phyloP scores from a whole-genome alignment of 2,329 filamentous ascomycete genomes.

The Periconia digitata region DNA sequence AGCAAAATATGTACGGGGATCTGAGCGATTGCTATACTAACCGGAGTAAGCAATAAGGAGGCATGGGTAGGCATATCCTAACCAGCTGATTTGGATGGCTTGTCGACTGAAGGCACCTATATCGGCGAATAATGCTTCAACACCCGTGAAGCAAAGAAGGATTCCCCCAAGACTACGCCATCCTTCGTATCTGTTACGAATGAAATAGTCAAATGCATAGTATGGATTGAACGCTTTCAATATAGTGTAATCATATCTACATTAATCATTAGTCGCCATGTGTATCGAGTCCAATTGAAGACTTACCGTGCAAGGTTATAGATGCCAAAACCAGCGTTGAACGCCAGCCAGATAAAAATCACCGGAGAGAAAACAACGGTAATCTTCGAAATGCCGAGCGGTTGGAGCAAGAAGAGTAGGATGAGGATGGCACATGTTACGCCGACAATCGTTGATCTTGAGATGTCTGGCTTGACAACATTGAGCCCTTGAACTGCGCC shows the following conservation, averaged over 20 bases:
- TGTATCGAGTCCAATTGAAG: neutral
- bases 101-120: slow-evolving; percentile 70
- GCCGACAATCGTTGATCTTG: slow-evolving; percentile 61
- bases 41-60: slow-evolving; percentile 67
- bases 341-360: slow-evolving; percentile 66
- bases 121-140: slow-evolving; percentile 79
- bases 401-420: slow-evolving; percentile 65
- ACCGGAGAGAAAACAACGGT: slow-evolving; percentile 66
- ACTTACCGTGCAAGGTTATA: slow-evolving; percentile 48
- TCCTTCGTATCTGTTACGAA: slow-evolving; percentile 60
- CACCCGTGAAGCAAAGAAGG: slow-evolving; percentile 71
- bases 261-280: slow-evolving; percentile 8
- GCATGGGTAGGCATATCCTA: slow-evolving; percentile 68
- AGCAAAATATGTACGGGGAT: too few species aligned
- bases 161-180: slow-evolving; percentile 72
- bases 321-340: slow-evolving; percentile 65
- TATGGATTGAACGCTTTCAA: slow-evolving; percentile 57
- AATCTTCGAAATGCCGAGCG: slow-evolving; percentile 64
- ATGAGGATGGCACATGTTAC: slow-evolving; percentile 66
- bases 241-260: slow-evolving; percentile 50
- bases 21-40: too few species aligned
- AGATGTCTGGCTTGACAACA: slow-evolving; percentile 61
- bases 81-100: slow-evolving; percentile 74
- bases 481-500: slow-evolving; percentile 65
- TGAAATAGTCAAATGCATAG: slow-evolving; percentile 63